A percentile compares a stretch with the other conserved stretches of the same genome.
Conservation (phyloP, 78 protist genomes). For the Dictyostelium capitatum region DNA sequence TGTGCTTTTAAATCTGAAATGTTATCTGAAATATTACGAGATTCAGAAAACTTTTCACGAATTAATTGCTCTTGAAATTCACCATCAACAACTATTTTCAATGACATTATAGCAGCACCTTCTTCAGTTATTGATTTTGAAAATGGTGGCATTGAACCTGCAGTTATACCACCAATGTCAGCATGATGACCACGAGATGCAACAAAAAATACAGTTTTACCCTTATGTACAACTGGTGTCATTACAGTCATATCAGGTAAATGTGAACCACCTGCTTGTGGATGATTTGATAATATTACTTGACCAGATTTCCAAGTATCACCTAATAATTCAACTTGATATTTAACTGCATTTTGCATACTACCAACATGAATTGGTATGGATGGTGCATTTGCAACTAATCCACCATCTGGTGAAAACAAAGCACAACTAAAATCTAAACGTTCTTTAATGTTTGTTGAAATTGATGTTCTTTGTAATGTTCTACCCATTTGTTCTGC, state of each 20-base stretch:
- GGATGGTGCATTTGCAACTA: slow-evolving; percentile 98
- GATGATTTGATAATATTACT: slow-evolving; percentile 95
- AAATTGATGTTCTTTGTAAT: slow-evolving; percentile 94
- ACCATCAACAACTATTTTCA: slow-evolving; percentile 83
- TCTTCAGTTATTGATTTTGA: slow-evolving; percentile 90
- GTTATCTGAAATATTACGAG: slow-evolving; percentile 87
- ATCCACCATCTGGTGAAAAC: slow-evolving; percentile 93
- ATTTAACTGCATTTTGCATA: slow-evolving; percentile 94
- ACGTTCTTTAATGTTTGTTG: slow-evolving; percentile 96
- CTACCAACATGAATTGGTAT: slow-evolving; percentile 98
- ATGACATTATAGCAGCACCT: slow-evolving; percentile 91
- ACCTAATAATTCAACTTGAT: slow-evolving; percentile 65
- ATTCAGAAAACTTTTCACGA: slow-evolving; percentile 34
- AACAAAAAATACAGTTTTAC: slow-evolving; percentile 92
- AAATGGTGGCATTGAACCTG: slow-evolving; percentile 98
- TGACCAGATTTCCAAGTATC: slow-evolving; percentile 89
- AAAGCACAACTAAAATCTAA: slow-evolving; percentile 97
- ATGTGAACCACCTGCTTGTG: slow-evolving; percentile 96
- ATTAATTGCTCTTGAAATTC: slow-evolving; percentile 84
- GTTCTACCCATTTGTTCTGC: slow-evolving; percentile 99
- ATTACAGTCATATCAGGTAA: slow-evolving; percentile 98
- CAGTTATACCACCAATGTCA: slow-evolving; percentile 97
- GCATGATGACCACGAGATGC: slow-evolving; percentile 98
- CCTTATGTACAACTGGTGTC: slow-evolving; percentile 92
- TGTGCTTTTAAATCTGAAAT: slow-evolving; percentile 94